phyloP scores from a whole-genome alignment of 345 rosid genomes.

The Combretum micranthum region DNA sequence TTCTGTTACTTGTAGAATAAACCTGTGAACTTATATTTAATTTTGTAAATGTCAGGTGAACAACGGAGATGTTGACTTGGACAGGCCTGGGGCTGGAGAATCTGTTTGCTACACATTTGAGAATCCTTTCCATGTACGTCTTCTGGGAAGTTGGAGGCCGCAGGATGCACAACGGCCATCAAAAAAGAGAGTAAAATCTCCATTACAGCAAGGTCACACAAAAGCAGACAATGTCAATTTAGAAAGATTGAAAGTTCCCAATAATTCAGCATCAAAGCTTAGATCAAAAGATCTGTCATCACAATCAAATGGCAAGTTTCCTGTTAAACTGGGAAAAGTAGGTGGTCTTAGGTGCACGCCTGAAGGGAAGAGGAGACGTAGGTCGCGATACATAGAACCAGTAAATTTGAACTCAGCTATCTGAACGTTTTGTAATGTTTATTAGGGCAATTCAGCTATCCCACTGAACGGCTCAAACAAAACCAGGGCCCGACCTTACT shows the following conservation, averaged over 20 bases:
- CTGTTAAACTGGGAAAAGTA: conserved; percentile 38
- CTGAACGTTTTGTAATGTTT: conserved; percentile 4
- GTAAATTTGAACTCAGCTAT: conserved; percentile 31
- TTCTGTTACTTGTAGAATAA: not conserved
- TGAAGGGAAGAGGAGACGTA: conserved; percentile 64
- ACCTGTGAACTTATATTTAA: not conserved
- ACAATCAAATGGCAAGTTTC: conserved; percentile 28
- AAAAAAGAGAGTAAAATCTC: conserved; percentile 60
- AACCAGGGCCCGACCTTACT: too few relatives aligned
- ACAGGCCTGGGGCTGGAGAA: conserved; percentile 31
- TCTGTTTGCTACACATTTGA: conserved; percentile 60
- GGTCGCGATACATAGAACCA: conserved; percentile 32
- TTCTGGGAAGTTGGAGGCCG: conserved; percentile 26
- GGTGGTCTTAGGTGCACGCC: conserved; percentile 51
- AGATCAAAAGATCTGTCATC: conserved; percentile 22
- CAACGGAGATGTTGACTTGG: conserved; percentile 74
- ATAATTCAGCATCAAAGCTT: conserved; percentile 14
- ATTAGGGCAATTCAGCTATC: too few relatives aligned
- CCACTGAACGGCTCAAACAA: too few relatives aligned
- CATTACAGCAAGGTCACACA: conserved; percentile 18
- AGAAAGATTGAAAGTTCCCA: conserved; percentile 7
- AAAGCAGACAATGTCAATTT: conserved; percentile 12
- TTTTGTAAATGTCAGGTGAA: conserved; percentile 56
- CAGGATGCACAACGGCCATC: conserved; percentile 18
- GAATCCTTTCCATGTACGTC: conserved; percentile 64